These are phyloP conservation scores for Nicotiana knightiana DNA, from an alignment of 257 asterid species.

Conservation along the genomic window DNA sequence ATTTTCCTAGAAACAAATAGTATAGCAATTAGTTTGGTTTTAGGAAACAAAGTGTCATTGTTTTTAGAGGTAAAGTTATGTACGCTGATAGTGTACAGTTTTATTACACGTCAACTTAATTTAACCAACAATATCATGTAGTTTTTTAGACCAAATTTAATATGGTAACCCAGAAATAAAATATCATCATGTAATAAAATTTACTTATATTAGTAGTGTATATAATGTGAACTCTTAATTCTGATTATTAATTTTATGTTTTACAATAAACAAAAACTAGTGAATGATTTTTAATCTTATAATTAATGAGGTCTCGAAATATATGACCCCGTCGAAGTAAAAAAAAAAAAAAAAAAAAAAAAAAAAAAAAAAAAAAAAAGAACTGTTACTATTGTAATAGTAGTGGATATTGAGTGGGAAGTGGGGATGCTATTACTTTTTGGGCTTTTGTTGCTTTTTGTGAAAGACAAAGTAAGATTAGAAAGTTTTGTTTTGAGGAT, in stretches of 20 bases:
- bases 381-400: background rate
- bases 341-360: background rate
- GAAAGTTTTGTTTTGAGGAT: constrained; percentile 1
- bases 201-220: no score
- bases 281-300: background rate
- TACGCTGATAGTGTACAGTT: background rate
- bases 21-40: no score
- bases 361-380: background rate
- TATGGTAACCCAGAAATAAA: no score
- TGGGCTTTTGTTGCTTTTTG: background rate
- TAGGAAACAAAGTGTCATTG: no score
- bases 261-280: background rate
- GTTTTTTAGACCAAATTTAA: no score
- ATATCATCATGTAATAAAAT: no score
- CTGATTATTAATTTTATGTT: background rate
- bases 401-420: background rate
- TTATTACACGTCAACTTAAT: background rate
- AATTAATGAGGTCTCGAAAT: background rate
- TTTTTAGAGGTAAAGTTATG: background rate
- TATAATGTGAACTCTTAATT: no score
- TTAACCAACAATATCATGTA: no score
- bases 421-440: background rate
- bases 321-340: background rate
- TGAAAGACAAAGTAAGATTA: background rate
- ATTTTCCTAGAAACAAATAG: background rate